These are phyloP conservation scores for Termitomyces sp. DNA, from an alignment of 768 basidiomycete genomes.

Conservation along the genomic window DNA sequence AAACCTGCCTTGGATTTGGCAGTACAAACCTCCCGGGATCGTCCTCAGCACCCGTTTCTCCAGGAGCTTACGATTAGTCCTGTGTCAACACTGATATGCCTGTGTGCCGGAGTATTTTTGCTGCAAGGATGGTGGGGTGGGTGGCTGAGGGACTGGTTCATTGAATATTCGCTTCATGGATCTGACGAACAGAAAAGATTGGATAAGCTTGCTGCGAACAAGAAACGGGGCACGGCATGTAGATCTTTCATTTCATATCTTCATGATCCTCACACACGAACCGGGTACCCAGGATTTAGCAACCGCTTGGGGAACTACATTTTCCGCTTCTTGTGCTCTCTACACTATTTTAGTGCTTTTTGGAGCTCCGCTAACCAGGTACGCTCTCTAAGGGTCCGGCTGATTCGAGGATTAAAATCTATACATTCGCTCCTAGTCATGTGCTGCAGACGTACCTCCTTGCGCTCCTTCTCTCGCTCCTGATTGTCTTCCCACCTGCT, in stretches of 20 bases:
- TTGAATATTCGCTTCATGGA: slow-evolving; percentile 33
- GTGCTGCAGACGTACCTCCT: slow-evolving; percentile 60
- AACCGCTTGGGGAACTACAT: slow-evolving; percentile 49
- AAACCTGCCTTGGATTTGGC: slow-evolving; percentile 23
- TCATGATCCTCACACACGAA: background rate
- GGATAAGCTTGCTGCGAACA: slow-evolving; percentile 34
- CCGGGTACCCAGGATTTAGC: slow-evolving; percentile 37
- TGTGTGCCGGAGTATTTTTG: slow-evolving; percentile 46
- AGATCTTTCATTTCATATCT: background rate
- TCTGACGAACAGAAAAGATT: slow-evolving; percentile 36
- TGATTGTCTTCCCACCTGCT: slow-evolving; percentile 62
- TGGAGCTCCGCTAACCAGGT: slow-evolving; percentile 70
- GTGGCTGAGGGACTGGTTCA: slow-evolving; percentile 57
- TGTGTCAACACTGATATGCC: slow-evolving; percentile 49
- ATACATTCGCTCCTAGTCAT: slow-evolving; percentile 30
- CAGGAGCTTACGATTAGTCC: slow-evolving; percentile 61
- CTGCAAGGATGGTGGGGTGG: slow-evolving; percentile 71
- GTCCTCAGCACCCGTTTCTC: slow-evolving; percentile 69
- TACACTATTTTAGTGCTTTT: slow-evolving; percentile 55
- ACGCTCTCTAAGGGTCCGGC: slow-evolving; percentile 9
- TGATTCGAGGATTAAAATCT: slow-evolving; percentile 6
- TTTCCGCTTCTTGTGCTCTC: slow-evolving; percentile 40
- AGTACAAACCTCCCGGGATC: slow-evolving; percentile 41
- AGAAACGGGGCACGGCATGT: slow-evolving; percentile 35
- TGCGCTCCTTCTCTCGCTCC: slow-evolving; percentile 59